Percentiles rank a stretch among this genome's conserved stretches.
Evolutionary conservation across 176 grass and related monocot species (phyloP).

Genomic region (Panicum miliaceum): DNA sequence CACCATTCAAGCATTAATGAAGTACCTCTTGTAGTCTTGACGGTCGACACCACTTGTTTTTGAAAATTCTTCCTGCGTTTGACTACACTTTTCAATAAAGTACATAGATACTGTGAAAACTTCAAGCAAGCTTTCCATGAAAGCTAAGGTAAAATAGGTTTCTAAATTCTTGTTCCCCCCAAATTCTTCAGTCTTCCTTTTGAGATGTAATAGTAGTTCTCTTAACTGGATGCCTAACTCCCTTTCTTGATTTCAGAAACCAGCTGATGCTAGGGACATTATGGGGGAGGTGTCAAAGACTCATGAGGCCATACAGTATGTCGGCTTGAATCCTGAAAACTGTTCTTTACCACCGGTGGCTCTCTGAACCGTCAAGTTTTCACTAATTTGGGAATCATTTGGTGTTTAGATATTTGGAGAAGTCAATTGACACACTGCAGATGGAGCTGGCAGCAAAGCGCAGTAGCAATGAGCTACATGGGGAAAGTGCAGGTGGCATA

Average conservation of each 20-base stretch:
- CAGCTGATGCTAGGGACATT: slow-evolving; percentile 59
- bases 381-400: slow-evolving; percentile 39
- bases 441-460: slow-evolving; percentile 90
- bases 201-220: neutral
- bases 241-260: slow-evolving; percentile 73
- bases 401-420: slow-evolving; percentile 70
- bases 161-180: neutral
- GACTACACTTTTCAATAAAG: neutral
- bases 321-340: slow-evolving; percentile 35
- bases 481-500: slow-evolving; percentile 29
- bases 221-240: neutral
- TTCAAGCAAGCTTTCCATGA: neutral
- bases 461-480: slow-evolving; percentile 63
- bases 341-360: neutral
- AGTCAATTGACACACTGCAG: slow-evolving; percentile 84
- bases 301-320: slow-evolving; percentile 85
- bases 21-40: slow-evolving; percentile 10
- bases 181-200: slow-evolving; percentile 3
- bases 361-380: neutral
- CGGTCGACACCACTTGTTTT: neutral
- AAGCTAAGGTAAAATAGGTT: neutral
- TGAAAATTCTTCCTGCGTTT: neutral
- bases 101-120: neutral
- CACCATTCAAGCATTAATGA: slow-evolving; percentile 10
- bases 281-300: slow-evolving; percentile 73